Percentiles rank a stretch among this genome's conserved stretches.
These are phyloP conservation scores for Erodium trifolium DNA, from an alignment of 441 rosid species.

Conservation along the genomic window DNA sequence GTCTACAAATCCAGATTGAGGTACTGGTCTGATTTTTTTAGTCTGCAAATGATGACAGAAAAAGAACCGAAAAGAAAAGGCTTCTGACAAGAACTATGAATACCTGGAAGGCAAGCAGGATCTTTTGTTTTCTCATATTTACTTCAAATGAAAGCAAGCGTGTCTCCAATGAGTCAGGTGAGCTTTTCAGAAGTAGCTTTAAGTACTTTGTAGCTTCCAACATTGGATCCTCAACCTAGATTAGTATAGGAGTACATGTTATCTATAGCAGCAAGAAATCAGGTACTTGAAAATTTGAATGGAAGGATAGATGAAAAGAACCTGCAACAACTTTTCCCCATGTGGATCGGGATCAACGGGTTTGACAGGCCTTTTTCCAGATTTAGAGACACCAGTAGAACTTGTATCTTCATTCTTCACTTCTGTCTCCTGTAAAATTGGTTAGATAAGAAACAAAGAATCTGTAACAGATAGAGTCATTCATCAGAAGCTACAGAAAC, in stretches of 20 bases:
- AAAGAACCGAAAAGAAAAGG: no score
- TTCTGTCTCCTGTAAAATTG: slow-evolving; percentile 79
- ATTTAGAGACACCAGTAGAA: slow-evolving; percentile 62
- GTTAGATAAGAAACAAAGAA: slow-evolving; percentile 20
- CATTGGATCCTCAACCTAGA: slow-evolving; percentile 86
- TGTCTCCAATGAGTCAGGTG: slow-evolving; percentile 78
- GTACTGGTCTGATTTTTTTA: not conserved
- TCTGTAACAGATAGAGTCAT: slow-evolving; percentile 11
- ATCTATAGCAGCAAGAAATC: slow-evolving; percentile 5
- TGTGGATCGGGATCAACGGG: slow-evolving; percentile 95
- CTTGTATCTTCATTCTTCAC: slow-evolving; percentile 75
- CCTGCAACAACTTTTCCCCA: slow-evolving; percentile 94
- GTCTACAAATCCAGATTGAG: not conserved
- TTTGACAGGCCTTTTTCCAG: slow-evolving; percentile 82
- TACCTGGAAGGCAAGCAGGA: slow-evolving; percentile 95
- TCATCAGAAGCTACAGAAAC: slow-evolving; percentile 16
- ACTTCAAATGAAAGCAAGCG: slow-evolving; percentile 97
- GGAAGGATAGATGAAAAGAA: slow-evolving; percentile 24
- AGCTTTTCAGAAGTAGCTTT: slow-evolving; percentile 87
- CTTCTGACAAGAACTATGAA: not conserved
- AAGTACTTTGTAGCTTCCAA: slow-evolving; percentile 87
- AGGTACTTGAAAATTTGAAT: slow-evolving; percentile 6
- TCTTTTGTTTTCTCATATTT: slow-evolving; percentile 85
- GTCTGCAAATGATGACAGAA: not conserved
- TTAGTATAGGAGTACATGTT: slow-evolving; percentile 11